These are phyloP conservation scores for Mollisia scopiformis DNA, from an alignment of 2,329 filamentous ascomycete genomes.

Conservation along the genomic window DNA sequence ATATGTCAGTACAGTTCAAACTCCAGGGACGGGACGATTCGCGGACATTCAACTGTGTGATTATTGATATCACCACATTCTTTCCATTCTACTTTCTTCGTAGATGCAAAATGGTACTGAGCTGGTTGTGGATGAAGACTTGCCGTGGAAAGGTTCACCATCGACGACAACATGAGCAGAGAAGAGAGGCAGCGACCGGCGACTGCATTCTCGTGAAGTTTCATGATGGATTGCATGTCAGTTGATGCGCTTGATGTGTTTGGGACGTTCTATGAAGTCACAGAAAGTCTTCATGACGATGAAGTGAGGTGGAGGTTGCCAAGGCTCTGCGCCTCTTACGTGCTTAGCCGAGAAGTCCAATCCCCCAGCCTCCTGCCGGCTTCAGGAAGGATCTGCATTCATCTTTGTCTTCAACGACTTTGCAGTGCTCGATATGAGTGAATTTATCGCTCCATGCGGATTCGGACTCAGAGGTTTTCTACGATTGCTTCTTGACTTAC, in stretches of 20 bases:
- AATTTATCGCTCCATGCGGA: no score
- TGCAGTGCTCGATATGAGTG: no score
- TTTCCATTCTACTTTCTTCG: slow-evolving; percentile 10
- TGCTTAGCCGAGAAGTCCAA: not conserved
- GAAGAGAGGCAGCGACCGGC: not conserved
- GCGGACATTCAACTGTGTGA: slow-evolving; percentile 20
- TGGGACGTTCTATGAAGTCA: not conserved
- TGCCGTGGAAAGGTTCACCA: not conserved
- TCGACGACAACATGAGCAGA: not conserved
- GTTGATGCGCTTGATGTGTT: not conserved
- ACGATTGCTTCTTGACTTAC: no score
- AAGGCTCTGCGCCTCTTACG: not conserved
- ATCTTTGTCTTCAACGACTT: no score
- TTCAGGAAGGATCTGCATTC: no score
- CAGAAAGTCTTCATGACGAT: not conserved
- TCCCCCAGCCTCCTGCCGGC: no score
- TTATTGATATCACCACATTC: slow-evolving; percentile 18
- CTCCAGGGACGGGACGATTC: not conserved
- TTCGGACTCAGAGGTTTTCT: no score
- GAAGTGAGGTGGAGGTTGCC: not conserved
- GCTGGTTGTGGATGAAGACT: not conserved
- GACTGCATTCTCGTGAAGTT: not conserved
- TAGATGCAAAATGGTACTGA: not conserved
- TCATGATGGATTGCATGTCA: no score
- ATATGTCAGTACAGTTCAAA: not conserved